Base-by-base conservation (phyloP, 257 asterid species). In the Solanum bulbocastanum region DNA sequence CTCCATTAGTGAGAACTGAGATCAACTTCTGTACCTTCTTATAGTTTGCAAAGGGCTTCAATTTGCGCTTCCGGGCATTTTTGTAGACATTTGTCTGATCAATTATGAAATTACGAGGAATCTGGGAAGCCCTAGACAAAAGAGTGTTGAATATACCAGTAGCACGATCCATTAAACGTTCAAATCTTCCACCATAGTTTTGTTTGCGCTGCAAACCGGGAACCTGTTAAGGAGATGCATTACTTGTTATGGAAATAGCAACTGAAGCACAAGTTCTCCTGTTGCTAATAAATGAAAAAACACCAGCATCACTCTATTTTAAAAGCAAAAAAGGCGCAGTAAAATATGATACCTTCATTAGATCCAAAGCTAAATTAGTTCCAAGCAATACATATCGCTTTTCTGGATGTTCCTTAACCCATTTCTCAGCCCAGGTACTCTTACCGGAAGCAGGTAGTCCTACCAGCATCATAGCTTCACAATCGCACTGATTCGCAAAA, bases 381-480 rank as follows among this genome's bases (percentile, higher is more conserved):
- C 97, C 96, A 65, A 94, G 93, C 82, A 94, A 83, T 87, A 92
- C 73, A 78, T 94, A 93, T 72, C 95, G 92, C 91, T 92, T 94
- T 89, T 91, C 97, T 12, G 94, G 94, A 89, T 91, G 92, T 87
- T 86, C 91, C 66, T 52, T 90, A 83, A 86, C 91, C 93, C 89
- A 92, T 58, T 91, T 93, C 88, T 94, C 93, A 7, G 97, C 97
- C 97, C 96, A 94, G 5, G 97, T 92, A 89, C 92, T 91, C 88
- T 94, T 94, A 15, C 97, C 97, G n/a, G 93, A 90, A 82, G 94
- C 94, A 30, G 95, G 97, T 76, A 94, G 90, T 33, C 97, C 97
- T 33, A 93, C 95, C 95, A 94, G 89, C 96, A 93, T 92, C 85
- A 91, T 88, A 86, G 87, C 90, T 82, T 93, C 96, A 89, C 97